Percentiles rank a stretch among this genome's conserved stretches.
Evolutionary conservation across 2,329 filamentous ascomycete species (phyloP).

Genomic region (Pseudogymnoascus sp.): DNA sequence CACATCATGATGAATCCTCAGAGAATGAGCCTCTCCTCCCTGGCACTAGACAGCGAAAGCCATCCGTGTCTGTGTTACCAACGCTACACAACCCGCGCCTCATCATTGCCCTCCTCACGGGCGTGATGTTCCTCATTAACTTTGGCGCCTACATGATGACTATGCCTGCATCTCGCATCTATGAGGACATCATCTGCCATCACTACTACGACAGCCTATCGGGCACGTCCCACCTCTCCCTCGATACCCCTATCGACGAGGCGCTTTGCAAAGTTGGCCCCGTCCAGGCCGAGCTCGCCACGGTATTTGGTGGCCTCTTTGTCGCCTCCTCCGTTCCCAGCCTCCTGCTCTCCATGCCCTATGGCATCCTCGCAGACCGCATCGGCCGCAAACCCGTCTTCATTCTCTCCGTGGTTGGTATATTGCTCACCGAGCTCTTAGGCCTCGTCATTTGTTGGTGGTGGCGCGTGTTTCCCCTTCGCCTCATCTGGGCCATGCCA

Average conservation of each 20-base stretch:
- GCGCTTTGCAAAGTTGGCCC: constrained; percentile 31
- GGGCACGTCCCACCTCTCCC: constrained; percentile 19
- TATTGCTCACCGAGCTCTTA: constrained; percentile 24
- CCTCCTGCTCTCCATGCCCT: constrained; percentile 29
- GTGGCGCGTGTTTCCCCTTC: constrained; percentile 27
- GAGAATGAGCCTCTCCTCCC: neutral
- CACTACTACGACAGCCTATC: constrained; percentile 28
- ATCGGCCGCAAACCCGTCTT: constrained; percentile 33
- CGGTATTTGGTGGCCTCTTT: constrained; percentile 28
- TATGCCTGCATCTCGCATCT: constrained; percentile 31
- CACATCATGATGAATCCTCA: neutral
- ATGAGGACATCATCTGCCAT: constrained; percentile 36
- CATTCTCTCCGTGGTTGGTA: constrained; percentile 26
- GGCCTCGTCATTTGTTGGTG: constrained; percentile 31
- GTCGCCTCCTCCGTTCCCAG: constrained; percentile 29
- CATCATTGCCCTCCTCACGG: constrained; percentile 27
- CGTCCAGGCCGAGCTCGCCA: constrained; percentile 32
- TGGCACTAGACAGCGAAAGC: neutral
- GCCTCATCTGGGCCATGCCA: constrained; percentile 30
- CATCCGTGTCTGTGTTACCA: neutral
- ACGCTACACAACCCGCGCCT: neutral
- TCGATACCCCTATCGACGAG: constrained; percentile 29
- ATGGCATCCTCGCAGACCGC: constrained; percentile 33
- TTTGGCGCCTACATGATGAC: constrained; percentile 26
- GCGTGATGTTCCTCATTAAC: constrained; percentile 26